phyloP scores from a whole-genome alignment of 1,139 yeast genomes.

The Citeromyces hawaiiensis region DNA sequence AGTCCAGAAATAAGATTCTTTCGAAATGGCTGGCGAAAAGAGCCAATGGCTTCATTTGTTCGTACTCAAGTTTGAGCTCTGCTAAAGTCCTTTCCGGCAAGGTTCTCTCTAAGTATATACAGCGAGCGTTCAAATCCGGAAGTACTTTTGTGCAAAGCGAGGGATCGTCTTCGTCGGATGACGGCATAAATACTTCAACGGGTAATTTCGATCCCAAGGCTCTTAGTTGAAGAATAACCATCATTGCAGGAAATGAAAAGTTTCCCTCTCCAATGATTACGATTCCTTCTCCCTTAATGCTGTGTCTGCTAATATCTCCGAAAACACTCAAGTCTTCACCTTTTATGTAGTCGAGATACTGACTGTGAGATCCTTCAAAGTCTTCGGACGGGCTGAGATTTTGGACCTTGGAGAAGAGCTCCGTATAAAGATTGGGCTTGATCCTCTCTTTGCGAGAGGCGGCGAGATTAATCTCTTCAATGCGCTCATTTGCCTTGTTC shows the following conservation, averaged over 20 bases:
- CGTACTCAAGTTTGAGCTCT: constrained; percentile 27
- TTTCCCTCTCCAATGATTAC: constrained; percentile 53
- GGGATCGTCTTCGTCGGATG: constrained; percentile 30
- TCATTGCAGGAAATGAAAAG: constrained; percentile 38
- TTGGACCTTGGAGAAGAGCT: neutral
- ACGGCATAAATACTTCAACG: constrained; percentile 47
- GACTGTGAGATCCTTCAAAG: neutral
- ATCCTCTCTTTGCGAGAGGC: neutral
- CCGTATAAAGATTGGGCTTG: neutral
- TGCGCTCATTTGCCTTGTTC: neutral
- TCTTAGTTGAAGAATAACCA: constrained; percentile 38
- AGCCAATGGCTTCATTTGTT: constrained; percentile 52
- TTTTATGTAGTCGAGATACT: neutral
- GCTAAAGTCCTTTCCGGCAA: constrained; percentile 13
- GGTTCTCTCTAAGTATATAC: constrained; percentile 18
- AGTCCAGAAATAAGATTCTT: constrained; percentile 47
- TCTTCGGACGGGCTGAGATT: neutral
- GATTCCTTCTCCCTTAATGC: constrained; percentile 27
- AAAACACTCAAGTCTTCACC: neutral
- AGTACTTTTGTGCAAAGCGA: constrained; percentile 31
- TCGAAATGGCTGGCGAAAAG: constrained; percentile 45
- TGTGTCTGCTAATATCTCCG: neutral
- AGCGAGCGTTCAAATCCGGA: constrained; percentile 31
- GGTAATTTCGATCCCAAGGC: constrained; percentile 40
- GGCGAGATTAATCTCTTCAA: too few relatives aligned